Evolutionary conservation across 1,139 yeast species (phyloP).

Genomic region (Zhuliangozyma parablackwelliae): DNA sequence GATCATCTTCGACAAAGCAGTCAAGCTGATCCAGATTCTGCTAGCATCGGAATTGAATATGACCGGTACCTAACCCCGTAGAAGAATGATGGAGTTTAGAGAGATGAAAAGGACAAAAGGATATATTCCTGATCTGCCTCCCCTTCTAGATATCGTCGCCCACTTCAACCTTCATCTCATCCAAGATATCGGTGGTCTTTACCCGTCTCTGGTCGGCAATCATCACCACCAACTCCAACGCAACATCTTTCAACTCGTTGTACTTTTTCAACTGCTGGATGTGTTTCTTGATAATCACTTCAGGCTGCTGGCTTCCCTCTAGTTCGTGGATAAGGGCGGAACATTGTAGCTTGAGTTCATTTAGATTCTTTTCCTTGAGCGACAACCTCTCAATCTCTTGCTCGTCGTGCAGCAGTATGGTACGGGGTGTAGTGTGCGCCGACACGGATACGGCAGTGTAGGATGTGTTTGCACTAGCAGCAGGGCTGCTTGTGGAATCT

Average conservation of each 20-base stretch:
- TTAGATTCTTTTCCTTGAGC: constrained; percentile 23
- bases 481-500: too few species aligned
- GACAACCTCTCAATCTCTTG: constrained; percentile 5
- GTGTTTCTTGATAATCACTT: constrained; percentile 38
- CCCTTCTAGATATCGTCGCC: constrained; percentile 9
- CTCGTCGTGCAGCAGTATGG: too few species aligned
- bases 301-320: constrained; percentile 27
- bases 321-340: constrained; percentile 31
- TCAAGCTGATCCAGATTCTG: too few species aligned
- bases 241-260: constrained; percentile 49
- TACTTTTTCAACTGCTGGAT: constrained; percentile 40
- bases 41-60: too few species aligned
- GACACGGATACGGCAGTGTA: too few species aligned
- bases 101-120: too few species aligned
- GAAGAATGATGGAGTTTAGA: too few species aligned
- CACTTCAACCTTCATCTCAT: constrained; percentile 18
- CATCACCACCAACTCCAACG: constrained; percentile 44
- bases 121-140: neutral
- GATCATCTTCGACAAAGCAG: too few species aligned
- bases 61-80: too few species aligned
- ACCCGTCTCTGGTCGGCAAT: constrained; percentile 48
- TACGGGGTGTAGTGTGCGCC: too few species aligned
- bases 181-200: constrained; percentile 37
- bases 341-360: constrained; percentile 35
- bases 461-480: too few species aligned